These are phyloP conservation scores for Dactylis glomerata DNA, from an alignment of 176 grass and related monocot genomes.

Conservation along the genomic window DNA sequence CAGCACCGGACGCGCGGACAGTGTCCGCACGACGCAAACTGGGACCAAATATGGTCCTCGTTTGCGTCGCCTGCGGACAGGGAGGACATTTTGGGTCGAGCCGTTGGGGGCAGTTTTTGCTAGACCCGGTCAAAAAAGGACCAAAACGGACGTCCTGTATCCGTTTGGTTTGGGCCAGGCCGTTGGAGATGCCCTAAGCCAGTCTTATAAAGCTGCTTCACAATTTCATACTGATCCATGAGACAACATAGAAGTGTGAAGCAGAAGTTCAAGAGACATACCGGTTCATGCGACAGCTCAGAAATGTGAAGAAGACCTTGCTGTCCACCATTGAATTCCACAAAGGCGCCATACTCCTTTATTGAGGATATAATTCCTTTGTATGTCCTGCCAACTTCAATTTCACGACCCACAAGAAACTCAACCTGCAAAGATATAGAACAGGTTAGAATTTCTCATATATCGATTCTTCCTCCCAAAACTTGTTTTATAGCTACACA, in stretches of 20 bases:
- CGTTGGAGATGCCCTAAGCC: no score
- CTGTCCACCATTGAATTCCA: conserved; percentile 98
- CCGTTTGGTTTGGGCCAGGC: no score
- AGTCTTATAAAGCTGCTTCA: conserved; percentile 11
- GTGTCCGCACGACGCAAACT: no score
- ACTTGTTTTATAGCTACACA: conserved; percentile 3
- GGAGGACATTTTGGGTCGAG: no score
- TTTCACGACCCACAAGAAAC: conserved; percentile 86
- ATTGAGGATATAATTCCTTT: conserved; percentile 82
- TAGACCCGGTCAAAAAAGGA: no score
- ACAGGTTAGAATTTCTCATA: background rate
- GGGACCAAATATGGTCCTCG: no score
- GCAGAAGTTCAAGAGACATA: conserved; percentile 53
- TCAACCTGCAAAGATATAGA: conserved; percentile 50
- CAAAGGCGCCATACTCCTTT: conserved; percentile 97
- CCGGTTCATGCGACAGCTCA: conserved; percentile 86
- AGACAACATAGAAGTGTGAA: conserved; percentile 88
- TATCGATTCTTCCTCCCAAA: conserved; percentile 6
- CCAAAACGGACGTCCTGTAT: no score
- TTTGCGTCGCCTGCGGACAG: no score
- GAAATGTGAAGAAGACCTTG: conserved; percentile 97
- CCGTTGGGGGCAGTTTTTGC: no score
- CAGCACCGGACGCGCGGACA: no score
- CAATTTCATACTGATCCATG: conserved; percentile 75
- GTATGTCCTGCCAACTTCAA: conserved; percentile 78